Conservation (phyloP, 306 rosid genomes). For the Prunus salicina region DNA sequence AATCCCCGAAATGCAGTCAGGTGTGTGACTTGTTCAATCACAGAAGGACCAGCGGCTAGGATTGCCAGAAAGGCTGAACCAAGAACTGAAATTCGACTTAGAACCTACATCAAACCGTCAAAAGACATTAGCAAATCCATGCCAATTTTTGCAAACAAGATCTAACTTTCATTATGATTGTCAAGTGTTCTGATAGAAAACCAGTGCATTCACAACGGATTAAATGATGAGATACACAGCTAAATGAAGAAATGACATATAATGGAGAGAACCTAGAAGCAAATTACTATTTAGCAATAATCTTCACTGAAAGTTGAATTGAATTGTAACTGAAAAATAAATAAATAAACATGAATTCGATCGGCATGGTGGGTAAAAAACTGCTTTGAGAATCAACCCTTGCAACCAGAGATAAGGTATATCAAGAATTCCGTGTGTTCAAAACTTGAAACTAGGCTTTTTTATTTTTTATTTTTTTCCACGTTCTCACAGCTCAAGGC, state of each 20-base stretch:
- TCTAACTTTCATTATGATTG: conserved; percentile 8
- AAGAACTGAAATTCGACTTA: conserved; percentile 90
- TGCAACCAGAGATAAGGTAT: background rate
- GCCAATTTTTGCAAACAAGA: background rate
- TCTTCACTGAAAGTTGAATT: background rate
- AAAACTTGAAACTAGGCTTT: background rate
- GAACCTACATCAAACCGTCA: conserved; percentile 49
- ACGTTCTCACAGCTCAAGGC: background rate
- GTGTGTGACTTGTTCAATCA: conserved; percentile 82
- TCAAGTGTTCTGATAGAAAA: background rate
- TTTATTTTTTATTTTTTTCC: background rate
- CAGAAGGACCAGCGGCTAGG: conserved; percentile 91
- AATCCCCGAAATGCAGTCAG: conserved; percentile 92
- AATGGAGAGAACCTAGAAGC: background rate
- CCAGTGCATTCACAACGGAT: background rate
- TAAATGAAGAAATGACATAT: background rate
- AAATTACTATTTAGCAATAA: background rate
- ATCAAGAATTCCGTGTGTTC: background rate
- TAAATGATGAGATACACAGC: background rate
- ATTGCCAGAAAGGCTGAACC: conserved; percentile 90
- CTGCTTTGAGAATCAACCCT: background rate
- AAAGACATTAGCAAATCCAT: conserved; percentile 13
- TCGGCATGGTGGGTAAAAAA: background rate
- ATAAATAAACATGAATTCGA: background rate
- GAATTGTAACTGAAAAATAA: background rate